Base-by-base conservation (phyloP, 108 stramenopile genomes). In the Discostella stelligeroides region DNA sequence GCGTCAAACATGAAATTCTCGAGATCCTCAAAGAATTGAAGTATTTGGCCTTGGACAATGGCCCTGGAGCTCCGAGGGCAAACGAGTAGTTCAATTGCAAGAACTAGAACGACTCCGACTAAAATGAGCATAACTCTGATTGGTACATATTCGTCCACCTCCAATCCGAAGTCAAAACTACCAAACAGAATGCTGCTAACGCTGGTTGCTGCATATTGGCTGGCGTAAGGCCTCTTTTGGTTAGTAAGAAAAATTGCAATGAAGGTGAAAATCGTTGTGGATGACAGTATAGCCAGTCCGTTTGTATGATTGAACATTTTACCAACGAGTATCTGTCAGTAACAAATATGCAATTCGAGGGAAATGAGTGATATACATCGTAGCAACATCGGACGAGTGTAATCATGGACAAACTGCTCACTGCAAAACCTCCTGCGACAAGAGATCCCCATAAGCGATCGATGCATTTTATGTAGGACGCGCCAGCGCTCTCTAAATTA, bases 371-470 rank as follows among this genome's bases (percentile, higher is more conserved):
- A 45, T 13, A 4, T 9, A 7, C 4, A 7, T 45, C 2, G 43
- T 45, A 7, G 43, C 43, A 45, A 45, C 12, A 4, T 8, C 2
- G 12, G n/a, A 10, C 2, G 43, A 40, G 8, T 40, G 34, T n/a
- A 4, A 45, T 45, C 43, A 45, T 45, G 40, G 40, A n/a, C 43
- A 17, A n/a, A 45, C 13, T 1, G 12, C 43, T 45, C 27, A 82
- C 53, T 23, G 83, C 68, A 49, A 70, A 79, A 7, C 72, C 83
- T 23, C 70, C 80, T 7, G 83, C 83, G 28, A 84, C 50, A 5
- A 84, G 57, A 39, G 83, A 81, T 37, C 80, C 83, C 49, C 76
- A 80, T 12, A 84, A 66, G 12, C 83, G 60, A 60, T 84, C 84
- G n/a, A 73, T 41, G 17, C 76, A 72, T 47, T 84, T 84, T 13